Conservation (phyloP, 345 rosid genomes). For the Eucalyptus cladocalyx region DNA sequence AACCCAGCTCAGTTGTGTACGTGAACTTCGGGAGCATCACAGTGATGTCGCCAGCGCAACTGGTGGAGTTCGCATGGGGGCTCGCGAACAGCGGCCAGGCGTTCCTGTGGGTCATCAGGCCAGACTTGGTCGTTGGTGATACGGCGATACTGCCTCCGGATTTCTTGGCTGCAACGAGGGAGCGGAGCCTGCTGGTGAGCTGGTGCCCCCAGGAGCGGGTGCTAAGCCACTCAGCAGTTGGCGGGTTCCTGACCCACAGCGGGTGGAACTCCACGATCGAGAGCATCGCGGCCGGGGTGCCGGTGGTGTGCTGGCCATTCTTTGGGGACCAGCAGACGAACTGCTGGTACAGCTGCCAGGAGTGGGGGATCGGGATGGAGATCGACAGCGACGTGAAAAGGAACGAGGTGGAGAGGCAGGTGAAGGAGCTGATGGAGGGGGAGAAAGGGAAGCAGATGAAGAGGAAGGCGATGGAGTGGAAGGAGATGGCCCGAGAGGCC, state of each 20-base stretch:
- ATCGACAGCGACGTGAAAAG: constrained; percentile 37
- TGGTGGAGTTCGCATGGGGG: constrained; percentile 56
- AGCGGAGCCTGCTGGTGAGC: constrained; percentile 13
- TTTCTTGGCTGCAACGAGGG: constrained; percentile 13
- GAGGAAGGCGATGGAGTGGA: constrained; percentile 29
- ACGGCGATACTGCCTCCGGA: constrained; percentile 20
- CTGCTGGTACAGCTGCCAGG: constrained; percentile 23
- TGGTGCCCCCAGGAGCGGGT: constrained; percentile 60
- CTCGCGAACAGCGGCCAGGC: constrained; percentile 35
- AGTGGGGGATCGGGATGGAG: constrained; percentile 59
- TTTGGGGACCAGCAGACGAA: constrained; percentile 55
- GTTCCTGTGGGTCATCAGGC: constrained; percentile 49
- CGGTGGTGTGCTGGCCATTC: constrained; percentile 56
- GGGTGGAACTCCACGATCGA: constrained; percentile 65
- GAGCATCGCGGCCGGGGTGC: constrained; percentile 28
- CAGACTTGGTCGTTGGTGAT: constrained; percentile 38
- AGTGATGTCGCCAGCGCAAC: constrained; percentile 21
- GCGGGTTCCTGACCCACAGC: constrained; percentile 42
- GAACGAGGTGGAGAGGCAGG: constrained; percentile 27
- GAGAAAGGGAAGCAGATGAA: constrained; percentile 41
- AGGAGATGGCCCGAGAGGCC: constrained; percentile 11
- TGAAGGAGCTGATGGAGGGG: constrained; percentile 43
- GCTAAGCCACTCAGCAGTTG: constrained; percentile 28
- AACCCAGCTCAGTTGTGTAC: constrained; percentile 33
- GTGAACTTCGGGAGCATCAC: constrained; percentile 61